Evolutionary conservation across 257 asterid species (phyloP).

Genomic region (Ajuga chamaepitys): DNA sequence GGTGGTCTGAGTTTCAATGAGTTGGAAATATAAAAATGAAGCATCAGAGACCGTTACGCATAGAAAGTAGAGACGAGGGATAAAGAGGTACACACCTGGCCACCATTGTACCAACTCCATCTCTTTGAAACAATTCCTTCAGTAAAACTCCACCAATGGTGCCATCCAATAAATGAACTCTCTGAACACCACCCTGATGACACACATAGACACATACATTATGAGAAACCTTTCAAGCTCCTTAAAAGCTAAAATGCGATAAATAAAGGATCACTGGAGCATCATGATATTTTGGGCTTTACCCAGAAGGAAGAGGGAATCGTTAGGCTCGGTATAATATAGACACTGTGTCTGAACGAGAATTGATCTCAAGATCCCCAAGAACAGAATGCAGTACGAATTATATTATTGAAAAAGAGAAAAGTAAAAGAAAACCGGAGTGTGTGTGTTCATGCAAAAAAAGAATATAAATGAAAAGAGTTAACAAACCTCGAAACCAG

Average conservation of each 20-base stretch:
- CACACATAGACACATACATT: not conserved
- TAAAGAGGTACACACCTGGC: conserved; percentile 53
- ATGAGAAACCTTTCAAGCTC: conserved; percentile 1
- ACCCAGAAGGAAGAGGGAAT: not conserved
- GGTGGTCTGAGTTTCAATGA: not conserved
- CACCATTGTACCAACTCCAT: conserved; percentile 92
- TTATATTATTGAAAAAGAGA: not conserved
- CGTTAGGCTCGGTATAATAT: not conserved
- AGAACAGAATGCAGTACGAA: not conserved
- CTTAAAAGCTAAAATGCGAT: not conserved
- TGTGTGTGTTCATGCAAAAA: not conserved
- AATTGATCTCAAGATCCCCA: not conserved
- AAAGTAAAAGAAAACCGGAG: too few relatives aligned
- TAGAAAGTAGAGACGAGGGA: conserved; percentile 1
- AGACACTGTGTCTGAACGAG: not conserved
- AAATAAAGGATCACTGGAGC: not conserved
- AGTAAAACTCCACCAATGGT: conserved; percentile 81
- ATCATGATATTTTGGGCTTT: not conserved
- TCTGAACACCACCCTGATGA: conserved; percentile 85
- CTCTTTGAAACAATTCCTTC: conserved; percentile 88
- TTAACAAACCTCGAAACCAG: not conserved
- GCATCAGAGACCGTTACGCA: not conserved
- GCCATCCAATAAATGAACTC: conserved; percentile 96
- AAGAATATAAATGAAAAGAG: not conserved
- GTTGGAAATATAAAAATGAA: not conserved